These are phyloP conservation scores for Knoxdaviesia proteae DNA, from an alignment of 2,329 filamentous ascomycete species.

Conservation along the genomic window DNA sequence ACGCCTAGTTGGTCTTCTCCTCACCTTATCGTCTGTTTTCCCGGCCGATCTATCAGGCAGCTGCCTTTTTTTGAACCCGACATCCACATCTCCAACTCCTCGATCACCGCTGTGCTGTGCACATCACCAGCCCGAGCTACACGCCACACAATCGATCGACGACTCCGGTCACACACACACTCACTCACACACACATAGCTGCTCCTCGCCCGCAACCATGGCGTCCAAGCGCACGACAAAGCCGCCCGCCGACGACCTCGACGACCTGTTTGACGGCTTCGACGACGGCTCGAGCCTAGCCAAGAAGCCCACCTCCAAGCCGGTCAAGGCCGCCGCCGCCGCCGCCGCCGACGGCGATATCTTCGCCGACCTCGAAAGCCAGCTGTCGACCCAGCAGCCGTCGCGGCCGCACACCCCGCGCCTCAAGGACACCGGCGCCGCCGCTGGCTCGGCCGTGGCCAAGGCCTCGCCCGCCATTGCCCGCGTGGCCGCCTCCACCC, in stretches of 20 bases:
- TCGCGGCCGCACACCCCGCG: constrained; percentile 72
- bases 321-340: constrained; percentile 28
- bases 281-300: constrained; percentile 24
- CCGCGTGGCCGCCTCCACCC: constrained; percentile 26
- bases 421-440: constrained; percentile 28
- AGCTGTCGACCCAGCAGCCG: constrained; percentile 49
- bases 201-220: constrained; percentile 19
- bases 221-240: constrained; percentile 38
- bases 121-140: no score
- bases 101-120: no score
- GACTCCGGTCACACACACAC: not conserved
- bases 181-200: constrained; percentile 2
- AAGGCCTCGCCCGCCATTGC: constrained; percentile 37
- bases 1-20: no score
- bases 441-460: constrained; percentile 25
- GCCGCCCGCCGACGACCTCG: constrained; percentile 34
- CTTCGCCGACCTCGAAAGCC: constrained; percentile 61
- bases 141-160: no score
- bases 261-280: constrained; percentile 44
- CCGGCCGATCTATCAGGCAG: no score
- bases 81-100: constrained; percentile 2
- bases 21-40: not conserved
- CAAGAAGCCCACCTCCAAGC: constrained; percentile 26
- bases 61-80: not conserved
- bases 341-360: constrained; percentile 45